Evolutionary conservation across 2,329 filamentous ascomycete species (phyloP).

Genomic region (Aciculosporium take): DNA sequence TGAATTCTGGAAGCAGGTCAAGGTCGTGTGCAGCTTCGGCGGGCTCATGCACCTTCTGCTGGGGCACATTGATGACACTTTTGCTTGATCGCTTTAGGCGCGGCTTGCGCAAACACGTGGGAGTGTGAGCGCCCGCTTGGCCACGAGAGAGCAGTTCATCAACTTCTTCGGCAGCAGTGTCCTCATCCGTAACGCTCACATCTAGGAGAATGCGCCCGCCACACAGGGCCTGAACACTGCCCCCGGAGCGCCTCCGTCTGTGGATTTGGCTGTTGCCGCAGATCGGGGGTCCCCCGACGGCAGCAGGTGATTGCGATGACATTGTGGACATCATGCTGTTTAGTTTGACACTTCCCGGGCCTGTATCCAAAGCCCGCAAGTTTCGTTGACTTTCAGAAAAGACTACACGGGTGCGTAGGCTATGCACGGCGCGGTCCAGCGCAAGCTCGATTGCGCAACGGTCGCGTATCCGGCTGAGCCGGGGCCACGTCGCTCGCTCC

Average conservation of each 20-base stretch:
- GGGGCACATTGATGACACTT: slow-evolving; percentile 22
- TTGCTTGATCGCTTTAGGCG: slow-evolving; percentile 28
- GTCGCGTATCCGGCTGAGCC: slow-evolving; percentile 70
- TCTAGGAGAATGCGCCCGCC: slow-evolving; percentile 23
- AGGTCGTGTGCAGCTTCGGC: slow-evolving; percentile 7
- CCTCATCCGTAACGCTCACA: slow-evolving; percentile 27
- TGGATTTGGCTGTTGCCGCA: slow-evolving; percentile 17
- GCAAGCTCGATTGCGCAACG: slow-evolving; percentile 81
- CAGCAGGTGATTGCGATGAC: background rate
- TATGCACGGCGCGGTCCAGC: slow-evolving; percentile 60
- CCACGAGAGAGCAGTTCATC: slow-evolving; percentile 26
- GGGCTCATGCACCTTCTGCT: slow-evolving; percentile 8
- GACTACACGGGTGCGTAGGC: slow-evolving; percentile 51
- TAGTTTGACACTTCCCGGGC: slow-evolving; percentile 15
- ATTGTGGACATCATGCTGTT: slow-evolving; percentile 7
- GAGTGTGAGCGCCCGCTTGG: slow-evolving; percentile 12
- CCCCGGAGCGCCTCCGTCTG: slow-evolving; percentile 35
- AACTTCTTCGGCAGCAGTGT: slow-evolving; percentile 29
- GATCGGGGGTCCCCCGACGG: background rate
- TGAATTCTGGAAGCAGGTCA: slow-evolving; percentile 13
- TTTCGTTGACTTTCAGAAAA: slow-evolving; percentile 54
- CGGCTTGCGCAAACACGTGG: slow-evolving; percentile 21
- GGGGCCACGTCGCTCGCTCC: slow-evolving; percentile 83
- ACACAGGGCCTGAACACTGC: slow-evolving; percentile 29
- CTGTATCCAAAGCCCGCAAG: slow-evolving; percentile 30